phyloP scores from a whole-genome alignment of 2,329 filamentous ascomycete species.

The Coniochaeta hoffmannii region DNA sequence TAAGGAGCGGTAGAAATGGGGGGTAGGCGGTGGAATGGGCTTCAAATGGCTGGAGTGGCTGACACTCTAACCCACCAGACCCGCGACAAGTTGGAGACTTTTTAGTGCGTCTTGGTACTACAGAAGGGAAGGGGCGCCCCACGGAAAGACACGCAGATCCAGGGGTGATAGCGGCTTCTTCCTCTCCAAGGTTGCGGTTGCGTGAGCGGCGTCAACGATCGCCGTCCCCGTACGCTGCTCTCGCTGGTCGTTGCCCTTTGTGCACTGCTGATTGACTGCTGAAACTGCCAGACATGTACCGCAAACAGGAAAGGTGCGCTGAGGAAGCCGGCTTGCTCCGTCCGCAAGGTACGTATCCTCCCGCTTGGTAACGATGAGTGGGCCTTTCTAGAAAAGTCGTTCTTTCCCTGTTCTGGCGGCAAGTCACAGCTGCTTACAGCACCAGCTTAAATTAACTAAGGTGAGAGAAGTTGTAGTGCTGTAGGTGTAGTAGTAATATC shows the following conservation, averaged over 20 bases:
- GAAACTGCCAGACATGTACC: background rate
- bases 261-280: background rate
- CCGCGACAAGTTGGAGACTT: background rate
- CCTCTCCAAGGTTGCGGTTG: background rate
- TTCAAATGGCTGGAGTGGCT: slow-evolving; percentile 1
- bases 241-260: background rate
- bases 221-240: background rate
- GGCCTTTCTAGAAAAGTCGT: background rate
- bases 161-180: background rate
- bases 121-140: background rate
- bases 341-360: background rate
- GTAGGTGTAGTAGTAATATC: too few relatives aligned
- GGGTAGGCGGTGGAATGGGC: background rate
- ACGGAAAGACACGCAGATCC: background rate
- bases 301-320: background rate
- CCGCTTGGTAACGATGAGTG: background rate
- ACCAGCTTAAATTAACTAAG: background rate
- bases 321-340: background rate
- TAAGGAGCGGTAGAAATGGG: background rate
- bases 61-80: background rate
- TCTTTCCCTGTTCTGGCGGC: background rate
- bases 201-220: background rate
- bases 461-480: background rate
- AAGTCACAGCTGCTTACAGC: background rate
- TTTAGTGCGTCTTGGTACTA: background rate